Evolutionary conservation across 805 yeast species (phyloP), one percentile per base, ranked within the genome.

Genomic region (Cyberlindnera euphorbiae): DNA sequence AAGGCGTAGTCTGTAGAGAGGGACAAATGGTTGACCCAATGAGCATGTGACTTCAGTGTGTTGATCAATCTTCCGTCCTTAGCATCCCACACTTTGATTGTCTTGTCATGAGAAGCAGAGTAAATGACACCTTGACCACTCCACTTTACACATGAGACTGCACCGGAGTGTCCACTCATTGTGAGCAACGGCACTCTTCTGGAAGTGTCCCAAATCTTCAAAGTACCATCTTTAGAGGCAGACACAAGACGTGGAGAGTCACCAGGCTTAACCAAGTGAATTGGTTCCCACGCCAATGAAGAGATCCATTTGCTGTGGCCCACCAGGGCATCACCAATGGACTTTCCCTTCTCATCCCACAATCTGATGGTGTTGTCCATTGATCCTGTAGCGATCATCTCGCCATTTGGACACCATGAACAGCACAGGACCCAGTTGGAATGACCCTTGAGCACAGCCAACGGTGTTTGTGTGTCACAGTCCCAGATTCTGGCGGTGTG

Each of bases 101-200:
- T 84, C 56, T 89, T 90, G 60, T 93, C 98, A 55, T 93, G 97
- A 8, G 97, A 88, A 1, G 85, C 89, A 22, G 94, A 77, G 59
- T 89, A 93, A 24, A 93, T 69, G 14, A 82, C 68, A 35, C 88
- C 86, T 30, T 77, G 66, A 2, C 98, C 98, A 39, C 96, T 85
- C 98, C 98, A 93, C 59, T 81, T 88, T n/a, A 89, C 94, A 63
- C 97, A 87, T 1, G 96, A 81, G 3, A 93, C 97, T 1, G 95
- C 75, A 33, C 83, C 77, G 22, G 87, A 72, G 56, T 93, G 98
- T 0, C 97, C 97, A 36, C 84, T 75, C 70, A 93, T 64, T 2
- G 94, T 81, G 56, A 73, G 67, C 35, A 73, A 52, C 49, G 88
- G 77, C 2, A 69, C 71, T 47, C 95, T 73, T 28, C 79, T 63